Conservation (phyloP, 306 rosid genomes). For the Myrica gale region DNA sequence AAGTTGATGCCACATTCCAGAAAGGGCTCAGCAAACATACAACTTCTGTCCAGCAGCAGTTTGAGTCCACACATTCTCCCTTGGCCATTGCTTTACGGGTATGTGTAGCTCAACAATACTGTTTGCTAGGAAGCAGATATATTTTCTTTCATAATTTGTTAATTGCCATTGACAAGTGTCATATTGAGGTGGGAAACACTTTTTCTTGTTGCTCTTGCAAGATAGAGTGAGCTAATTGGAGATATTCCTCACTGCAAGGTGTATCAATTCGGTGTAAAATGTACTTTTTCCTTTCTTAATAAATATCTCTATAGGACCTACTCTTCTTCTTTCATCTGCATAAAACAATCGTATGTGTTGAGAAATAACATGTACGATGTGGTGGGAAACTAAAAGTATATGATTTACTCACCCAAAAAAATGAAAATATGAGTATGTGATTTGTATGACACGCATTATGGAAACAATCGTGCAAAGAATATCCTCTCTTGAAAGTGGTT, state of each 20-base stretch:
- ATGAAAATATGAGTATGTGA: no score
- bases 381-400: neutral
- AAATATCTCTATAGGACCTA: neutral
- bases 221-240: neutral
- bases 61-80: slow-evolving; percentile 64
- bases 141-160: neutral
- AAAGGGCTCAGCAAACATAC: slow-evolving; percentile 52
- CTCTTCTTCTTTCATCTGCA: slow-evolving; percentile 2
- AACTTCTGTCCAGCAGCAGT: slow-evolving; percentile 58
- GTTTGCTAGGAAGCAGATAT: slow-evolving; percentile 24
- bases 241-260: neutral
- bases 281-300: neutral
- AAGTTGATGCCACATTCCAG: slow-evolving; percentile 60
- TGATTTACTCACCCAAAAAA: neutral
- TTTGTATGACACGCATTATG: neutral
- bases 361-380: neutral
- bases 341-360: neutral
- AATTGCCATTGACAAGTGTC: neutral
- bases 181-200: neutral
- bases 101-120: slow-evolving; percentile 22
- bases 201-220: neutral
- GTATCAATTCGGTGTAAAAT: neutral
- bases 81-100: slow-evolving; percentile 62
- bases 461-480: neutral
- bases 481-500: neutral